Conservation (phyloP, 2,329 filamentous ascomycete genomes). For the Aspergillus phoenicis region DNA sequence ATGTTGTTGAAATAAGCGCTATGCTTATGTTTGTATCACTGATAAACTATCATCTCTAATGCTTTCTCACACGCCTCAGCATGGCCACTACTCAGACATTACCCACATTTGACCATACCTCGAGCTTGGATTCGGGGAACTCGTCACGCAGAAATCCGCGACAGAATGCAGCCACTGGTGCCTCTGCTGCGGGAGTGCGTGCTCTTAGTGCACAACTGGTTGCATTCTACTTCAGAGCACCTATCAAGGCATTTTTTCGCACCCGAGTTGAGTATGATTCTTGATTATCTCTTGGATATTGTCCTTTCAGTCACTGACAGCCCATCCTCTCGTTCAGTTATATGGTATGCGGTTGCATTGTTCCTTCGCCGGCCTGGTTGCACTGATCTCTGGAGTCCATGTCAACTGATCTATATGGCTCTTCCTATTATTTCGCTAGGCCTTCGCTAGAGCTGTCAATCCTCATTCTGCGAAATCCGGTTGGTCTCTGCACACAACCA, state of each 20-base stretch:
- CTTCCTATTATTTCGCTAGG: constrained; percentile 40
- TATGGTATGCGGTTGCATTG: constrained; percentile 45
- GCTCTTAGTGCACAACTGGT: constrained; percentile 81
- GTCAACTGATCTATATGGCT: constrained; percentile 10
- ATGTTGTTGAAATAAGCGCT: neutral
- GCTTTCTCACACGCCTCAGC: neutral
- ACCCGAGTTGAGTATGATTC: constrained; percentile 78
- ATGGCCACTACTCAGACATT: constrained; percentile 14
- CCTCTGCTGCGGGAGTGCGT: constrained; percentile 82
- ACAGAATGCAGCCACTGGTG: constrained; percentile 67
- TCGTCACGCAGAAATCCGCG: constrained; percentile 49
- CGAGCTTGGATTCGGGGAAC: constrained; percentile 24
- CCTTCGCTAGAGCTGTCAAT: constrained; percentile 65
- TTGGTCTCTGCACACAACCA: constrained; percentile 65
- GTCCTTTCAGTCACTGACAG: neutral
- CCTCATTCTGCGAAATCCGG: constrained; percentile 50
- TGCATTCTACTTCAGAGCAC: constrained; percentile 88
- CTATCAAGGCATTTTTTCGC: constrained; percentile 89
- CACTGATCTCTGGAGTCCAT: neutral
- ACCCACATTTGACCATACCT: constrained; percentile 18
- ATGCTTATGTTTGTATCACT: neutral
- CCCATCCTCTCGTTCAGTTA: constrained; percentile 43
- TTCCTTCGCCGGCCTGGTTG: neutral
- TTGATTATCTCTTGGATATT: neutral
- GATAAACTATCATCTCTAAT: constrained; percentile 4